Percentiles rank a stretch among this genome's conserved stretches.
phyloP scores from a whole-genome alignment of 148 eudicot species.

The Rhododendron vialii region DNA sequence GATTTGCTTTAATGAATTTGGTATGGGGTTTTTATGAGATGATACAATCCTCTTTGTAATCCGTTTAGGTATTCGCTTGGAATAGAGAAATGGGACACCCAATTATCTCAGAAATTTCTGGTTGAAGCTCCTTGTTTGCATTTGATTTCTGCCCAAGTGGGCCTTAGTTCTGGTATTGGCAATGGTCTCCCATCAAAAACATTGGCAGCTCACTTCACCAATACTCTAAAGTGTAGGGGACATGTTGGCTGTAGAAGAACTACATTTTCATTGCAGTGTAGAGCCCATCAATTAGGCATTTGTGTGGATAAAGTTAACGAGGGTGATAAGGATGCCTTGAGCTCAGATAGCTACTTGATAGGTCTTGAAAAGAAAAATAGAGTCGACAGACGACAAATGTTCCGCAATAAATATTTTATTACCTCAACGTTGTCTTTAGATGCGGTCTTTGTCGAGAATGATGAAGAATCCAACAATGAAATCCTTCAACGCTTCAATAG shows the following conservation, averaged over 20 bases:
- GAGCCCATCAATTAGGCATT: conserved; percentile 28
- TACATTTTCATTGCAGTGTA: conserved; percentile 18
- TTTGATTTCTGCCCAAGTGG: conserved; percentile 20
- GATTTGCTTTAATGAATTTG: neutral
- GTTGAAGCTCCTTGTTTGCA: conserved; percentile 33
- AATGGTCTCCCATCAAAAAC: conserved; percentile 16
- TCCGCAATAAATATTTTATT: conserved; percentile 22
- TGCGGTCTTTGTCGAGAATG: conserved; percentile 52
- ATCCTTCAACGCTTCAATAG: conserved; percentile 55
- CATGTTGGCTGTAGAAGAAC: conserved; percentile 19
- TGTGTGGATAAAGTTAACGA: conserved; percentile 33
- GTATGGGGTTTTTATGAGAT: neutral
- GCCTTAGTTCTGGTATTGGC: conserved; percentile 4
- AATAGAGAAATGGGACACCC: conserved; percentile 27
- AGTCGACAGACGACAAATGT: neutral
- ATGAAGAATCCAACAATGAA: conserved; percentile 58
- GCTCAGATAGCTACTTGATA: conserved; percentile 19
- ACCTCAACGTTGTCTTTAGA: conserved; percentile 18
- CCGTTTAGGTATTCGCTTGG: neutral
- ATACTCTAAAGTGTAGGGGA: conserved; percentile 15
- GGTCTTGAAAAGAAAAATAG: conserved; percentile 23
- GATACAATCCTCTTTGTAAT: neutral
- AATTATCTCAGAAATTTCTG: conserved; percentile 24
- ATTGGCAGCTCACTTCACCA: conserved; percentile 9
- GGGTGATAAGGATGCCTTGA: conserved; percentile 27